These are phyloP conservation scores for Ascosphaera acerosa DNA, from an alignment of 2,329 filamentous ascomycete genomes.

Conservation along the genomic window DNA sequence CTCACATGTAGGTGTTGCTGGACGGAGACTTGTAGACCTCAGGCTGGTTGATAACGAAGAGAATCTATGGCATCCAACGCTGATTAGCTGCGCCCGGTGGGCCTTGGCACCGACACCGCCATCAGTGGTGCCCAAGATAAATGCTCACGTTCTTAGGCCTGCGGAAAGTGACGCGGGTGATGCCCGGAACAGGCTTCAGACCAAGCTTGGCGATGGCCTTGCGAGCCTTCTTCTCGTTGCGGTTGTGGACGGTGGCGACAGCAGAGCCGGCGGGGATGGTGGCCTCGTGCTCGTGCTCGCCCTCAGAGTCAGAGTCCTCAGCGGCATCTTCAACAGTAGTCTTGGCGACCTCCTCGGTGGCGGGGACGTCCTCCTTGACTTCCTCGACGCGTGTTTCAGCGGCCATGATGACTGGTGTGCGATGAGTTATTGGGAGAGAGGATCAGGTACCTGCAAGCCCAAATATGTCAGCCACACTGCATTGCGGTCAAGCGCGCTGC, in stretches of 20 bases:
- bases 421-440: no score
- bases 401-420: neutral
- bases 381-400: neutral
- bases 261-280: constrained; percentile 56
- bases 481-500: no score
- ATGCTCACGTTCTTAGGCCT: constrained; percentile 87
- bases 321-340: constrained; percentile 47
- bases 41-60: constrained; percentile 98
- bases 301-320: constrained; percentile 25
- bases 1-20: constrained; percentile 99
- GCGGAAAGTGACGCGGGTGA: constrained; percentile 92
- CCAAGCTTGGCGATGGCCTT: constrained; percentile 98
- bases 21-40: constrained; percentile 98
- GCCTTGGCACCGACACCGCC: no score
- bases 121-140: neutral
- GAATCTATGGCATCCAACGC: constrained; percentile 36
- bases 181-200: constrained; percentile 84
- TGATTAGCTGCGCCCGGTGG: constrained; percentile 5
- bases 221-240: constrained; percentile 99
- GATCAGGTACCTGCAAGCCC: no score
- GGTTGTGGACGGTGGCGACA: constrained; percentile 77
- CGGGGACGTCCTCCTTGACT: constrained; percentile 57
- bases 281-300: constrained; percentile 25
- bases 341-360: constrained; percentile 65
- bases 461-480: no score